Conservation (phyloP, 805 yeast genomes). For the Soucietia sequanensis region DNA sequence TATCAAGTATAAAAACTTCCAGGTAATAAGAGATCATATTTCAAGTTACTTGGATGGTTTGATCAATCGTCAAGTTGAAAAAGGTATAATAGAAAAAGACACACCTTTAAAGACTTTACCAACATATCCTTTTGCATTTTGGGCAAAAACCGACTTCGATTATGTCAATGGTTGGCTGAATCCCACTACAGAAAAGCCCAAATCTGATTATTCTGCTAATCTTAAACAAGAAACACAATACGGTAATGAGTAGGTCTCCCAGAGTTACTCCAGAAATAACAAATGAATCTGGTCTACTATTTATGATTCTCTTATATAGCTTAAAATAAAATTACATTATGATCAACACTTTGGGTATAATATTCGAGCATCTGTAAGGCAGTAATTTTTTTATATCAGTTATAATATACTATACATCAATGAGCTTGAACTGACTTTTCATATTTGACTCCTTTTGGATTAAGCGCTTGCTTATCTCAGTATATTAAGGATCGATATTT, state of each 20-base stretch:
- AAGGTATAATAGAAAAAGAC: constrained; percentile 53
- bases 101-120: constrained; percentile 58
- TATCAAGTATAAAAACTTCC: constrained; percentile 62
- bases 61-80: constrained; percentile 56
- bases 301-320: too few species aligned
- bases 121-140: constrained; percentile 65
- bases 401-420: too few species aligned
- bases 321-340: too few species aligned
- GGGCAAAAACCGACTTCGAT: constrained; percentile 43
- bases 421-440: too few species aligned
- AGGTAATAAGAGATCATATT: constrained; percentile 57
- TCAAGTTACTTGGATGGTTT: constrained; percentile 55
- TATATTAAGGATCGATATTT: too few species aligned
- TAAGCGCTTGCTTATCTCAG: too few species aligned
- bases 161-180: constrained; percentile 39
- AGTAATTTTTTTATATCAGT: too few species aligned
- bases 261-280: too few species aligned
- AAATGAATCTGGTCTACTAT: too few species aligned
- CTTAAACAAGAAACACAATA: background rate
- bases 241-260: constrained; percentile 2
- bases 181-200: constrained; percentile 26
- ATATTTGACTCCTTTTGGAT: too few species aligned
- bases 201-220: constrained; percentile 5
- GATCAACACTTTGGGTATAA: too few species aligned
- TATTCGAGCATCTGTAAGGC: too few species aligned